Evolutionary conservation across 345 rosid genomes (phyloP).

Genomic region (Hibiscus trionum): DNA sequence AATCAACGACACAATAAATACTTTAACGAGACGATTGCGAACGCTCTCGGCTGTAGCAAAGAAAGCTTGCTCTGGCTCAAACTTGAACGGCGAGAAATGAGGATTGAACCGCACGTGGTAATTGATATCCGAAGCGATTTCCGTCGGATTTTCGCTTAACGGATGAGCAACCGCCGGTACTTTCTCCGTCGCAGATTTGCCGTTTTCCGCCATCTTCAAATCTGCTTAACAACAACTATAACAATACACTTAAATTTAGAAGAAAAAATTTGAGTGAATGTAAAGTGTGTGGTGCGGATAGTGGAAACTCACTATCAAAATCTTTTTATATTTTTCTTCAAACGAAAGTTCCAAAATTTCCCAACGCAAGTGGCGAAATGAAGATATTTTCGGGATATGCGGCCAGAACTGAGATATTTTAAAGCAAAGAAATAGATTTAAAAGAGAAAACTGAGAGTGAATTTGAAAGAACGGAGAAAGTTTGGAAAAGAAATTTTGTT

Average conservation of each 20-base stretch:
- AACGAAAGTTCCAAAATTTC: background rate
- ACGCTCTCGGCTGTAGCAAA: constrained; percentile 83
- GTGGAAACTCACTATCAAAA: background rate
- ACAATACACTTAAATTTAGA: background rate
- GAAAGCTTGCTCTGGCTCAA: constrained; percentile 78
- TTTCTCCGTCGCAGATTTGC: too few species aligned
- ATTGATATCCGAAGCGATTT: too few species aligned
- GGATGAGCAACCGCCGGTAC: too few species aligned
- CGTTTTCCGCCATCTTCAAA: background rate
- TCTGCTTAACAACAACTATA: background rate
- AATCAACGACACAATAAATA: background rate
- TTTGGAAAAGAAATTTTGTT: background rate
- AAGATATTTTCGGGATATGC: constrained; percentile 8
- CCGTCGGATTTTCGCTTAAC: too few species aligned
- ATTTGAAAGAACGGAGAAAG: background rate
- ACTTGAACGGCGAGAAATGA: constrained; percentile 92
- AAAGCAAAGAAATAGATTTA: background rate
- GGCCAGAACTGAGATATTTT: background rate
- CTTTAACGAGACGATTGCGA: constrained; percentile 84
- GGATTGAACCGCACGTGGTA: constrained; percentile 32
- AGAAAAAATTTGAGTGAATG: background rate
- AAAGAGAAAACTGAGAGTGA: background rate
- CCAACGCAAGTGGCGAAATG: background rate
- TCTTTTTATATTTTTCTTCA: background rate
- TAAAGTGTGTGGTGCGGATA: background rate